Percentiles rank a stretch among this genome's conserved stretches.
These are phyloP conservation scores for Boechera stricta DNA, from an alignment of 345 rosid genomes.

Conservation along the genomic window DNA sequence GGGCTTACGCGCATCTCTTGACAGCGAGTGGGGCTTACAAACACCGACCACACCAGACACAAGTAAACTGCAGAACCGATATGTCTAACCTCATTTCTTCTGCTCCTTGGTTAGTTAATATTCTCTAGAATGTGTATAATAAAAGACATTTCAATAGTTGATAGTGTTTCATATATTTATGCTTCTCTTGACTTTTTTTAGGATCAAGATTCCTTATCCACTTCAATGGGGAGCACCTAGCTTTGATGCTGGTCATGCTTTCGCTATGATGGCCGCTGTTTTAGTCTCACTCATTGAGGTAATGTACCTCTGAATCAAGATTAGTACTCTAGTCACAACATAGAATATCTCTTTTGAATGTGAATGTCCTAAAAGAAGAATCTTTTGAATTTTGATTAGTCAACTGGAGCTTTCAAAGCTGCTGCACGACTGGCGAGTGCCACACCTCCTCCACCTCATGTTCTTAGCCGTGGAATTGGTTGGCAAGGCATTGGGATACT, in stretches of 20 bases:
- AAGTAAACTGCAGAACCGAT: slow-evolving; percentile 90
- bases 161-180: slow-evolving; percentile 7
- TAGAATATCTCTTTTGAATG: neutral
- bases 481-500: slow-evolving; percentile 99
- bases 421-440: slow-evolving; percentile 98
- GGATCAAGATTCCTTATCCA: slow-evolving; percentile 98
- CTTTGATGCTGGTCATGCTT: slow-evolving; percentile 97
- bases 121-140: neutral
- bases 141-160: neutral
- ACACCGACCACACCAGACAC: slow-evolving; percentile 79
- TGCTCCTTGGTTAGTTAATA: slow-evolving; percentile 83
- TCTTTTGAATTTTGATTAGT: slow-evolving; percentile 50
- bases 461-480: slow-evolving; percentile 98
- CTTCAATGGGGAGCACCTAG: slow-evolving; percentile 99
- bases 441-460: slow-evolving; percentile 97
- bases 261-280: slow-evolving; percentile 98
- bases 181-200: slow-evolving; percentile 26
- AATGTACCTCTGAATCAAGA: slow-evolving; percentile 3
- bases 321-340: neutral
- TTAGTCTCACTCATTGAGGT: slow-evolving; percentile 95
- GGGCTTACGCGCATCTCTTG: slow-evolving; percentile 97
- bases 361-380: slow-evolving; percentile 11
- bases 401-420: slow-evolving; percentile 96
- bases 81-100: slow-evolving; percentile 96
- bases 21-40: slow-evolving; percentile 98